Conservation (phyloP, 257 asterid genomes). For the Leptodermis oblonga region DNA sequence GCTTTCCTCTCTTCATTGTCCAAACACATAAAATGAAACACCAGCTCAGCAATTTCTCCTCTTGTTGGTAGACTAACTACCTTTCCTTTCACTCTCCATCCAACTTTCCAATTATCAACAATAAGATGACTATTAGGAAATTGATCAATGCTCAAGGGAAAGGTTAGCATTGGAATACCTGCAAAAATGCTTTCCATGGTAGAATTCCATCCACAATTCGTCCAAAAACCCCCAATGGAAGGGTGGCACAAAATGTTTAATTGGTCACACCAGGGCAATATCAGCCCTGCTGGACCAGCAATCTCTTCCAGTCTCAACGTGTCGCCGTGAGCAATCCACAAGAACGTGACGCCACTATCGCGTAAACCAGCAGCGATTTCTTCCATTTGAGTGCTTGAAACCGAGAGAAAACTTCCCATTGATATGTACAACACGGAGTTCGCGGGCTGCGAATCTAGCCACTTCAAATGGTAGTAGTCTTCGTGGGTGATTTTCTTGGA, state of each 20-base stretch:
- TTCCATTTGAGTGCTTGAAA: slow-evolving; percentile 53
- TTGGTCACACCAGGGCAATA: slow-evolving; percentile 62
- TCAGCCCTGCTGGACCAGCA: slow-evolving; percentile 36
- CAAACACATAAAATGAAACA: slow-evolving; percentile 46
- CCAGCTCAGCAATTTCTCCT: slow-evolving; percentile 28
- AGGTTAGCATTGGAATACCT: slow-evolving; percentile 53
- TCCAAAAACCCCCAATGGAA: slow-evolving; percentile 68
- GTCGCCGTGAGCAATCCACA: slow-evolving; percentile 78
- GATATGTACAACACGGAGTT: slow-evolving; percentile 53
- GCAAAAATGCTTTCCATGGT: slow-evolving; percentile 47
- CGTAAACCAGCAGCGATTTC: slow-evolving; percentile 49
- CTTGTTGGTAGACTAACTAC: slow-evolving; percentile 28
- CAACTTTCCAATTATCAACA: slow-evolving; percentile 68
- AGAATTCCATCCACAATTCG: too few species aligned
- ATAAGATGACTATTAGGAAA: slow-evolving; percentile 39
- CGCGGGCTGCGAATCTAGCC: slow-evolving; percentile 56
- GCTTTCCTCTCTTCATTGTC: slow-evolving; percentile 37
- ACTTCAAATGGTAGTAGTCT: slow-evolving; percentile 29
- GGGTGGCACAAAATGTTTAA: slow-evolving; percentile 49
- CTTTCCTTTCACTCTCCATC: slow-evolving; percentile 41
- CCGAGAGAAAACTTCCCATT: slow-evolving; percentile 59
- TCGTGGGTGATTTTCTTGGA: slow-evolving; percentile 13
- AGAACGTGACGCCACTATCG: slow-evolving; percentile 46
- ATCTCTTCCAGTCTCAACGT: slow-evolving; percentile 36
- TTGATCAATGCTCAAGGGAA: slow-evolving; percentile 56